Evolutionary conservation across 202 grass and related monocot genomes (phyloP).

Genomic region (Zoysia matrella): DNA sequence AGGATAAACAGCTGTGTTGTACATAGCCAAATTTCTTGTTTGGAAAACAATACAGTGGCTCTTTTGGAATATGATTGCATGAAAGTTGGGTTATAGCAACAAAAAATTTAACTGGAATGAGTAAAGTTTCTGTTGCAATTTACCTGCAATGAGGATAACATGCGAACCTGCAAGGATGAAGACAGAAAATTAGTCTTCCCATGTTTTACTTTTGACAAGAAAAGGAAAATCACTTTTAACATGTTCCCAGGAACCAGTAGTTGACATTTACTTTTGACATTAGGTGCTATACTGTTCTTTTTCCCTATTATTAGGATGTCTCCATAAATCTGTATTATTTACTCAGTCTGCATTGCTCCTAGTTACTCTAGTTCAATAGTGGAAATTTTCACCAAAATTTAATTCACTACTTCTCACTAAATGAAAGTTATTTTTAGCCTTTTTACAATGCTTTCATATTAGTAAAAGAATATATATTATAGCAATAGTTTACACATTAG

Average conservation of each 20-base stretch:
- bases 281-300: background rate
- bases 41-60: background rate
- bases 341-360: too few relatives aligned
- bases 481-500: background rate
- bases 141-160: conserved; percentile 32
- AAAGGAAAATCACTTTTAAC: background rate
- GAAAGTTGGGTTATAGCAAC: background rate
- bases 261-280: too few relatives aligned
- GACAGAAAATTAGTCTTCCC: background rate
- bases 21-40: background rate
- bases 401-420: background rate
- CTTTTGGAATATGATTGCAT: background rate
- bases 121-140: background rate
- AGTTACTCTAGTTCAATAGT: too few relatives aligned
- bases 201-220: background rate
- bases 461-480: background rate
- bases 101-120: background rate
- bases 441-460: too few relatives aligned
- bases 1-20: background rate
- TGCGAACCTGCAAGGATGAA: conserved; percentile 9
- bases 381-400: too few relatives aligned
- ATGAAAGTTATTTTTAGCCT: background rate
- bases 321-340: background rate
- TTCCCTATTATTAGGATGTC: background rate
- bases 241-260: background rate